A percentile compares a stretch with the other conserved stretches of the same genome.
Evolutionary conservation across 345 rosid species (phyloP).

Genomic region (Aegle marmelos): DNA sequence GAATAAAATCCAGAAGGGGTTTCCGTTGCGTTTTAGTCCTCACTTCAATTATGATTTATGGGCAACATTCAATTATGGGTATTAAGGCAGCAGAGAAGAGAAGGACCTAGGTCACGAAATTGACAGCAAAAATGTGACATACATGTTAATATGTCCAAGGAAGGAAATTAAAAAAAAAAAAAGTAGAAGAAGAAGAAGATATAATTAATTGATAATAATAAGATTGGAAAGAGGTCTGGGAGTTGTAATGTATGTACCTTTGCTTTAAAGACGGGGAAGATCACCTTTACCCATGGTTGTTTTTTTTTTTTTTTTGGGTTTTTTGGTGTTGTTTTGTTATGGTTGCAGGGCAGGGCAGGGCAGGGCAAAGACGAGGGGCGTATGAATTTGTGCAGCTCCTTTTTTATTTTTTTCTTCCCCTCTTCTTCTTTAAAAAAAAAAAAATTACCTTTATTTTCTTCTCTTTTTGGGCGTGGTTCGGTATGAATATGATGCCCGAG

Average conservation of each 20-base stretch:
- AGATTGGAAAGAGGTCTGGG: constrained; percentile 7
- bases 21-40: not conserved
- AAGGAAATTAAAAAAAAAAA: not conserved
- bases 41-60: not conserved
- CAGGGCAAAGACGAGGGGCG: not conserved
- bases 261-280: constrained; percentile 27
- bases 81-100: constrained; percentile 2
- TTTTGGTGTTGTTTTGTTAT: constrained; percentile 8
- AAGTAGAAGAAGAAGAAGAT: not conserved
- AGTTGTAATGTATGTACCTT: constrained; percentile 22
- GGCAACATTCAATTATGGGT: not conserved
- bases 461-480: not conserved
- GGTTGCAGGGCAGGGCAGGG: not conserved
- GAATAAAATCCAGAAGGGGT: not conserved
- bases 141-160: not conserved
- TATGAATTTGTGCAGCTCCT: not conserved
- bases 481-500: not conserved
- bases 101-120: constrained; percentile 9
- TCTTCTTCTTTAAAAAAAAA: too few species aligned
- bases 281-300: constrained; percentile 31
- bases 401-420: not conserved
- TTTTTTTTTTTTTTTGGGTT: constrained; percentile 5
- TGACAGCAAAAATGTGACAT: constrained; percentile 16
- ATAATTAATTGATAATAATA: not conserved
- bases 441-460: not conserved